Conservation (phyloP, 164 flowering plant genomes). For the Magnolia kwangsiensis region DNA sequence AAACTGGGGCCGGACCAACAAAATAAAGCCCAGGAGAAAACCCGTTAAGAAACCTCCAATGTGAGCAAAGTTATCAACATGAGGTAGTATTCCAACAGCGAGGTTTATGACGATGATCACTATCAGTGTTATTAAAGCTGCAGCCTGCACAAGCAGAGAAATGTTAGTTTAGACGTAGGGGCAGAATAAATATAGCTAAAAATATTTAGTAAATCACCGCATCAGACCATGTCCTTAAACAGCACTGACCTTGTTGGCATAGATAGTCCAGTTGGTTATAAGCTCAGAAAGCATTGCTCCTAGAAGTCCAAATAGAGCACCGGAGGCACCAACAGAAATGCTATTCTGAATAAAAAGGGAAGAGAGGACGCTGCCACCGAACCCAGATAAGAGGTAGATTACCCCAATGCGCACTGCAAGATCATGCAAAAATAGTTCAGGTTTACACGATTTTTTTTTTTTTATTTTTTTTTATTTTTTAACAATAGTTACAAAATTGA, state of each 20-base stretch:
- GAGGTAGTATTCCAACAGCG: slow-evolving; percentile 76
- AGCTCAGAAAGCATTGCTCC: slow-evolving; percentile 91
- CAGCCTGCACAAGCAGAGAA: slow-evolving; percentile 40
- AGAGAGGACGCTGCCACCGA: slow-evolving; percentile 71
- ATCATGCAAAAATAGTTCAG: slow-evolving; percentile 4
- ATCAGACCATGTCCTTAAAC: slow-evolving; percentile 45
- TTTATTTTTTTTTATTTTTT: not conserved
- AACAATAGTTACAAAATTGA: not conserved
- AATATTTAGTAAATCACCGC: not conserved
- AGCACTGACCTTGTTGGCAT: slow-evolving; percentile 56
- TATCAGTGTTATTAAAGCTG: slow-evolving; percentile 65
- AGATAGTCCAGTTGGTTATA: slow-evolving; percentile 69
- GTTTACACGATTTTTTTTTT: not conserved
- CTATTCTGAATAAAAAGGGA: slow-evolving; percentile 45
- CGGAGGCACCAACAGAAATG: slow-evolving; percentile 83
- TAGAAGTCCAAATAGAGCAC: slow-evolving; percentile 83
- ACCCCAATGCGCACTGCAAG: slow-evolving; percentile 60
- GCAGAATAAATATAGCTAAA: not conserved
- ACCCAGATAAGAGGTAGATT: slow-evolving; percentile 66
- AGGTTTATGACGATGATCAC: slow-evolving; percentile 63
- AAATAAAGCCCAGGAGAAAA: slow-evolving; percentile 69
- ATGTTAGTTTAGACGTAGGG: not conserved
- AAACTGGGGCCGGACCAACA: slow-evolving; percentile 72
- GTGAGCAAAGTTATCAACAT: slow-evolving; percentile 75
- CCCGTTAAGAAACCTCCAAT: slow-evolving; percentile 86